Conservation (phyloP, 768 basidiomycete genomes). For the Pholiota microspora region DNA sequence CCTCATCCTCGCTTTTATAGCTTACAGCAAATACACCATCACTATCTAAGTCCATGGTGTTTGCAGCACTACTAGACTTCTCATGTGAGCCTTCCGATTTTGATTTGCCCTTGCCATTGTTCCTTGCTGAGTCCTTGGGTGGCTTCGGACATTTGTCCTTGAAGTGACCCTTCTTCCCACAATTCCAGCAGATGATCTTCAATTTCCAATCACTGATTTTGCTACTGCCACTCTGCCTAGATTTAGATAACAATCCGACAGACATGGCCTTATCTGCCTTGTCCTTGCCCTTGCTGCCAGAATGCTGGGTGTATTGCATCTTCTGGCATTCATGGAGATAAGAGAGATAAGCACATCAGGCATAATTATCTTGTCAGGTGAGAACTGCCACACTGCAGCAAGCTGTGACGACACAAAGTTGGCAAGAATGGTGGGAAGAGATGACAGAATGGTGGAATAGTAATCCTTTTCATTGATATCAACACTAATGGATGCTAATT, state of each 20-base stretch:
- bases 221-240: too few relatives aligned
- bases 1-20: background rate
- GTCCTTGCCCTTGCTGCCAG: slow-evolving; percentile 12
- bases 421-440: slow-evolving; percentile 25
- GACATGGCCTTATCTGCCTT: slow-evolving; percentile 21
- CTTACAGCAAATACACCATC: slow-evolving; percentile 2
- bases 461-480: slow-evolving; percentile 27
- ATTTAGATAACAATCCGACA: background rate
- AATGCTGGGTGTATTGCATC: slow-evolving; percentile 1
- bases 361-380: slow-evolving; percentile 9
- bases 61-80: background rate
- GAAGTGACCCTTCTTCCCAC: slow-evolving; percentile 25
- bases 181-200: slow-evolving; percentile 25
- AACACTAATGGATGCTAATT: slow-evolving; percentile 27
- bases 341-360: slow-evolving; percentile 24
- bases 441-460: too few relatives aligned
- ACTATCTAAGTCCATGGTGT: slow-evolving; percentile 13
- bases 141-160: slow-evolving; percentile 22
- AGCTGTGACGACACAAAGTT: slow-evolving; percentile 29
- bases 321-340: slow-evolving; percentile 25
- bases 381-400: slow-evolving; percentile 17
- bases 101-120: slow-evolving; percentile 9
- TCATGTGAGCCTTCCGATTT: slow-evolving; percentile 17
- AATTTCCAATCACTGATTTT: slow-evolving; percentile 1
- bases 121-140: too few relatives aligned